These are phyloP conservation scores for Elymus sibiricus DNA, from an alignment of 176 grass and related monocot species.

Conservation along the genomic window DNA sequence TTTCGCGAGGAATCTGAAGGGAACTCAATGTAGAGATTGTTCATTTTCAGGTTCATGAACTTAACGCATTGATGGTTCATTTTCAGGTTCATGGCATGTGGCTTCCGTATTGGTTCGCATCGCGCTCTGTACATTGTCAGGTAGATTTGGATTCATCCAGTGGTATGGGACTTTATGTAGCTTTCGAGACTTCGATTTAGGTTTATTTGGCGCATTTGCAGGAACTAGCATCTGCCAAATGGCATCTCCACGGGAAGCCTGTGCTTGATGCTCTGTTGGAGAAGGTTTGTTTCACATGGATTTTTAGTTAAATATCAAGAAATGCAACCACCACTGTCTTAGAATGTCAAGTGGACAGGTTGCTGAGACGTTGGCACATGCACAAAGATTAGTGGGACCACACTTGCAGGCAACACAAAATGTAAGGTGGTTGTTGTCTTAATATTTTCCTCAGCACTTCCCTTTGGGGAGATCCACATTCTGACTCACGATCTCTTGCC, in stretches of 20 bases:
- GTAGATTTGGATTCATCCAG: neutral
- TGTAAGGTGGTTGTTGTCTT: neutral
- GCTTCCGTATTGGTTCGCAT: slow-evolving; percentile 51
- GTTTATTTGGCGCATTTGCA: neutral
- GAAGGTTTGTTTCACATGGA: slow-evolving; percentile 1
- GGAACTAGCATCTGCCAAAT: slow-evolving; percentile 34
- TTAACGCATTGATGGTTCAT: neutral
- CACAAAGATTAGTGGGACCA: slow-evolving; percentile 1
- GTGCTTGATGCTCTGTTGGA: neutral
- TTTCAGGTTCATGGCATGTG: slow-evolving; percentile 46
- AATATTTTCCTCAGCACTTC: too few relatives aligned
- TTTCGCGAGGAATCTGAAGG: too few relatives aligned
- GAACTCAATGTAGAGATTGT: neutral
- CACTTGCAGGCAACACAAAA: neutral
- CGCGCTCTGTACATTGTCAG: slow-evolving; percentile 22
- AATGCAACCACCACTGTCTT: neutral
- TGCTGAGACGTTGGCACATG: neutral
- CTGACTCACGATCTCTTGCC: neutral
- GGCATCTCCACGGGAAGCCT: slow-evolving; percentile 30
- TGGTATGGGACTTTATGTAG: neutral
- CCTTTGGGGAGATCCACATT: too few relatives aligned
- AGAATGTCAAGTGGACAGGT: slow-evolving; percentile 2
- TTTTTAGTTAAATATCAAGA: neutral
- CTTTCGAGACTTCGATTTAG: neutral
- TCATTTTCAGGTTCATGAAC: slow-evolving; percentile 33